A percentile compares a stretch with the other conserved stretches of the same genome.
phyloP scores from a whole-genome alignment of 2,329 filamentous ascomycete genomes.

The Fusarium sp. region DNA sequence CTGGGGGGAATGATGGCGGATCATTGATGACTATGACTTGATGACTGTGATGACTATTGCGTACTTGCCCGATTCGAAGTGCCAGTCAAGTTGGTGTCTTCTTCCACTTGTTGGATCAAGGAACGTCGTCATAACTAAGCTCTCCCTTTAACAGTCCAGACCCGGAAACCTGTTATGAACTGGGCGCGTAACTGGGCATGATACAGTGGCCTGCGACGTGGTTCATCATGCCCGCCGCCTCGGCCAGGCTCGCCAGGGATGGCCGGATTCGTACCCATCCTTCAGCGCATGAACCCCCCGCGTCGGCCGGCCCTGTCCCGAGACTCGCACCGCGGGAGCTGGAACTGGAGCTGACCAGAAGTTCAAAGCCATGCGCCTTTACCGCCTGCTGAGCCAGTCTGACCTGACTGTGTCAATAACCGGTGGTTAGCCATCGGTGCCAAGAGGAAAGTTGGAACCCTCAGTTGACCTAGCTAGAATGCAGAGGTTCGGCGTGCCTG shows the following conservation, averaged over 20 bases:
- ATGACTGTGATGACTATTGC: slow-evolving; percentile 5
- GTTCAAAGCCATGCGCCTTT: slow-evolving; percentile 25
- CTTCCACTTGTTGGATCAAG: slow-evolving; percentile 7
- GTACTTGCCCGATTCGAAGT: neutral
- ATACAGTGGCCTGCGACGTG: neutral
- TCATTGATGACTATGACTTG: slow-evolving; percentile 13
- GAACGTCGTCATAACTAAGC: slow-evolving; percentile 21
- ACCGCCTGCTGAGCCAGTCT: slow-evolving; percentile 23
- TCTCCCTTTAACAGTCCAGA: neutral
- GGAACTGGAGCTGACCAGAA: slow-evolving; percentile 6
- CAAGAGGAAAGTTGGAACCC: slow-evolving; percentile 9
- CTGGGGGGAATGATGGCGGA: slow-evolving; percentile 23
- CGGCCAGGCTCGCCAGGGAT: neutral
- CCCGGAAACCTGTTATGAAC: slow-evolving; percentile 24
- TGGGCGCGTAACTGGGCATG: neutral
- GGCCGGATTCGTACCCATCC: slow-evolving; percentile 28
- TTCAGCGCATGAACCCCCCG: slow-evolving; percentile 32
- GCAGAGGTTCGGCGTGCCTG: slow-evolving; percentile 35
- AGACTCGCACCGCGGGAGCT: slow-evolving; percentile 13
- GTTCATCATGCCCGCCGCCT: slow-evolving; percentile 8
- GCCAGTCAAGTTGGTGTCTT: neutral
- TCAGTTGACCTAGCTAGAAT: slow-evolving; percentile 23
- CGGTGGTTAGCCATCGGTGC: slow-evolving; percentile 11
- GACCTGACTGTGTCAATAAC: slow-evolving; percentile 13
- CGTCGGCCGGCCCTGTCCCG: slow-evolving; percentile 12